A percentile compares a stretch with the other conserved stretches of the same genome.
These are phyloP conservation scores for Rutstroemia sp. DNA, from an alignment of 2,329 filamentous ascomycete genomes.

Conservation along the genomic window DNA sequence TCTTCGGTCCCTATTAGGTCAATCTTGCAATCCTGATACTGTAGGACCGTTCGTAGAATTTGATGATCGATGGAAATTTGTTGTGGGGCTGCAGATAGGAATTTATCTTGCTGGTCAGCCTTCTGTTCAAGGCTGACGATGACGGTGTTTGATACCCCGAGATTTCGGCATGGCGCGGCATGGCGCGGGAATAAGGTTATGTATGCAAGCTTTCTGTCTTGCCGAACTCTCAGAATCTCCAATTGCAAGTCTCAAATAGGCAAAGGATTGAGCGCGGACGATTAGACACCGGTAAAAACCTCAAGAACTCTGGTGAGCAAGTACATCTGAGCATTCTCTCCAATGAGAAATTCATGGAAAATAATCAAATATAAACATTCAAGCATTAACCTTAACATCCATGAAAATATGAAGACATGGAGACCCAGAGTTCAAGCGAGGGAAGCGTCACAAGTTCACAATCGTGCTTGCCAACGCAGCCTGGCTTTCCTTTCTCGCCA, in stretches of 20 bases:
- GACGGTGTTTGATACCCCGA: not conserved
- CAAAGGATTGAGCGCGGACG: too few species aligned
- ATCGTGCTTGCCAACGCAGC: not conserved
- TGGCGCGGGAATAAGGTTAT: not conserved
- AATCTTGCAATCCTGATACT: not conserved
- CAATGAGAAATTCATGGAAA: not conserved
- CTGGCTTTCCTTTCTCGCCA: not conserved
- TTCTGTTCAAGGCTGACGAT: not conserved
- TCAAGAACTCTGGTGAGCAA: too few species aligned
- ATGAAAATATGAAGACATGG: not conserved
- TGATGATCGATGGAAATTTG: not conserved
- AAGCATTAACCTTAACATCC: too few species aligned
- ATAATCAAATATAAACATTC: not conserved
- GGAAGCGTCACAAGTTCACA: not conserved
- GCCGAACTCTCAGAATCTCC: too few species aligned
- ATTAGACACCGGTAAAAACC: too few species aligned
- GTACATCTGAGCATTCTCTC: too few species aligned
- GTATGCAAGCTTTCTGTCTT: too few species aligned
- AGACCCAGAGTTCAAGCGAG: not conserved
- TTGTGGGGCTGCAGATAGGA: not conserved
- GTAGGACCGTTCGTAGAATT: not conserved
- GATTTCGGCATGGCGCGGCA: not conserved
- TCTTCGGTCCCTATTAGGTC: not conserved
- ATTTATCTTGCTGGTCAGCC: slow-evolving; percentile 2
- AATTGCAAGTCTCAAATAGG: too few species aligned